Percentiles rank a stretch among this genome's conserved stretches.
phyloP scores from a whole-genome alignment of 2,329 filamentous ascomycete species.

The Ceratocystis eucalypticola region DNA sequence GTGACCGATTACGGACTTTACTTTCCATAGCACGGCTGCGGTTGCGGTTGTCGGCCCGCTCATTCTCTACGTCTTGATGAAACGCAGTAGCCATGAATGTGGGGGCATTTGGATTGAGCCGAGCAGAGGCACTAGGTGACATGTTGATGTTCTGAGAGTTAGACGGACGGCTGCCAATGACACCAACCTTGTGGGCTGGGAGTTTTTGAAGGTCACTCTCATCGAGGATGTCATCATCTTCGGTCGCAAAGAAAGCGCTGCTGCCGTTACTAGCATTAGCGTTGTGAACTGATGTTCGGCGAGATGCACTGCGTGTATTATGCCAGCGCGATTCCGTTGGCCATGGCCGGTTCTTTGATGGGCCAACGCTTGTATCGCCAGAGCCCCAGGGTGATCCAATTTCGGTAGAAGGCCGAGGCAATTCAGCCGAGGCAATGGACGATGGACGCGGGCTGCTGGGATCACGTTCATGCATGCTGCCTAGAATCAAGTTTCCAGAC shows the following conservation, averaged over 20 bases:
- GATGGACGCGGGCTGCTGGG: conserved; percentile 50
- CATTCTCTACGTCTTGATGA: conserved; percentile 30
- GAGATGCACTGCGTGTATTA: conserved; percentile 52
- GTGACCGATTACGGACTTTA: conserved; percentile 23
- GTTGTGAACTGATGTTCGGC: conserved; percentile 68
- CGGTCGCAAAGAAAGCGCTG: conserved; percentile 32
- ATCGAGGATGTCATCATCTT: conserved; percentile 50
- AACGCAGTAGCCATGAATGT: conserved; percentile 68
- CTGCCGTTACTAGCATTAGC: conserved; percentile 41
- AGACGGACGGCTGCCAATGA: conserved; percentile 65
- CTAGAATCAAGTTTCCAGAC: conserved; percentile 35
- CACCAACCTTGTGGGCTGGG: conserved; percentile 43
- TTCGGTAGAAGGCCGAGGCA: conserved; percentile 67
- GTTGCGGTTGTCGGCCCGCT: conserved; percentile 20
- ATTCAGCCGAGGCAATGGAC: conserved; percentile 54
- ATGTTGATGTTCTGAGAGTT: conserved; percentile 26
- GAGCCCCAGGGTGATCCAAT: conserved; percentile 62
- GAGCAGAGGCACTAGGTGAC: conserved; percentile 41
- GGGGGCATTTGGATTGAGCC: conserved; percentile 76
- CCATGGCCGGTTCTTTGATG: conserved; percentile 50
- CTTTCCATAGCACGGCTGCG: conserved; percentile 26
- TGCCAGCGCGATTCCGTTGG: conserved; percentile 42
- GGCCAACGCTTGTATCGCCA: conserved; percentile 31
- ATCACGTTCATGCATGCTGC: conserved; percentile 43
- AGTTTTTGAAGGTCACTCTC: conserved; percentile 42